Percentiles rank a stretch among this genome's conserved stretches.
Evolutionary conservation across 306 rosid species (phyloP).

Genomic region (Rosa multiflora): DNA sequence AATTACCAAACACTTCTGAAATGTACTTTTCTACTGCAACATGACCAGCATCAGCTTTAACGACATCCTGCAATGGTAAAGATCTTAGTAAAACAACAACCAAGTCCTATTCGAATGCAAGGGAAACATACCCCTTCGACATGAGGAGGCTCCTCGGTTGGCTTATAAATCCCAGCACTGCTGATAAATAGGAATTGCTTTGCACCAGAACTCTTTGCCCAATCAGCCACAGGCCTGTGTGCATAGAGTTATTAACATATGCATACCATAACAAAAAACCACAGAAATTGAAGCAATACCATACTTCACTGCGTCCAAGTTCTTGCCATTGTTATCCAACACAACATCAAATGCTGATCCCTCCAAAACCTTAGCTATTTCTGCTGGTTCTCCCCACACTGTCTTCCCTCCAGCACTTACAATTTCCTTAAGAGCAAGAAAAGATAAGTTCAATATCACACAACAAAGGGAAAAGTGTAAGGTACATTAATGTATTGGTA

Average conservation of each 20-base stretch:
- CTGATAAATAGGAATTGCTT: constrained; percentile 89
- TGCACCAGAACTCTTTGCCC: constrained; percentile 89
- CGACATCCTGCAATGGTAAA: constrained; percentile 56
- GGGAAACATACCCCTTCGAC: constrained; percentile 79
- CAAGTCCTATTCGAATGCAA: neutral
- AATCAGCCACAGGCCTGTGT: constrained; percentile 81
- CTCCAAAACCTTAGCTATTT: constrained; percentile 61
- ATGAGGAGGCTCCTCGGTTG: constrained; percentile 89
- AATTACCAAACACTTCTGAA: constrained; percentile 56
- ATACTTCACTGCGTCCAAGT: constrained; percentile 74
- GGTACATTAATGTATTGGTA: too few species aligned
- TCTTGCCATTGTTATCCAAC: constrained; percentile 96
- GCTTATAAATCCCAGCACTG: constrained; percentile 94
- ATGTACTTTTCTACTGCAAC: constrained; percentile 86
- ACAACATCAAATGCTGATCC: constrained; percentile 82
- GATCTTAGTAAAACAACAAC: constrained; percentile 16
- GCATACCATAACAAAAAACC: neutral
- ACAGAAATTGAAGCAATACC: constrained; percentile 14
- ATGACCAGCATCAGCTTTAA: constrained; percentile 84
- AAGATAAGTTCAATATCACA: neutral
- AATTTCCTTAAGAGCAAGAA: constrained; percentile 52
- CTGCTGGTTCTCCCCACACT: constrained; percentile 78
- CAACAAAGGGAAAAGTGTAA: neutral
- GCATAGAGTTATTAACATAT: neutral
- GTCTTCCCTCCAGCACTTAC: constrained; percentile 83